Conservation (phyloP, 208 protist species). For the Leishmania arabica region DNA sequence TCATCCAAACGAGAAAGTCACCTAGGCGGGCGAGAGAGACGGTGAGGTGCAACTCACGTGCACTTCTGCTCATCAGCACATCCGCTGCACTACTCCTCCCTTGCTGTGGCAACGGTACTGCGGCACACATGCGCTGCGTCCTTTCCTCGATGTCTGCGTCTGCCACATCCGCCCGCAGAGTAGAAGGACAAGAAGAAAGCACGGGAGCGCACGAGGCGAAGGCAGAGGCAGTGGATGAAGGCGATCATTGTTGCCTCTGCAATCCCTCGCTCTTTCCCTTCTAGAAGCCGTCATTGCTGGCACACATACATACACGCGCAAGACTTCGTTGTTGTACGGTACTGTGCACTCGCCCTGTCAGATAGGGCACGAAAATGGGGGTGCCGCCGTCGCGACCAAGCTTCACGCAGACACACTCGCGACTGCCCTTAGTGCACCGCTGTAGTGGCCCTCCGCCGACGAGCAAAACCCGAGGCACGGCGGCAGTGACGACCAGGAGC, state of each 20-base stretch:
- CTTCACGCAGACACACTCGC: not conserved
- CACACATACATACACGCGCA: not conserved
- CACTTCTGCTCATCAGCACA: not conserved
- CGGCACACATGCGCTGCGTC: not conserved
- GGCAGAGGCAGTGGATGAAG: not conserved
- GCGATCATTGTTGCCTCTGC: not conserved
- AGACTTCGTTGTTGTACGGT: not conserved
- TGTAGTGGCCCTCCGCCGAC: not conserved
- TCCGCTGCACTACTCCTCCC: not conserved
- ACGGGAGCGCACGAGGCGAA: not conserved
- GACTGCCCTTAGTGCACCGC: not conserved
- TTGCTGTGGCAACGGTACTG: slow-evolving; percentile 1
- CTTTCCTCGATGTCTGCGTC: not conserved
- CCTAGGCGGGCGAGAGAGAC: not conserved
- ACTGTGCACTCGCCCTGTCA: not conserved
- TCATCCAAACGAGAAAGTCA: not conserved
- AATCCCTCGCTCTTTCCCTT: not conserved
- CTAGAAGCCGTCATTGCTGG: not conserved
- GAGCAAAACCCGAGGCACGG: not conserved
- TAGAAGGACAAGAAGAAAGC: not conserved
- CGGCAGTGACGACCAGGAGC: not conserved
- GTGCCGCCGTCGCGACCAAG: not conserved
- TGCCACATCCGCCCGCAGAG: not conserved
- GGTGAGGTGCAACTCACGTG: not conserved
- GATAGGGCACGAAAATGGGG: not conserved